Evolutionary conservation across 129 eudicot species (phyloP), one percentile per base, ranked within the genome.

Genomic region (Lactuca saligna): DNA sequence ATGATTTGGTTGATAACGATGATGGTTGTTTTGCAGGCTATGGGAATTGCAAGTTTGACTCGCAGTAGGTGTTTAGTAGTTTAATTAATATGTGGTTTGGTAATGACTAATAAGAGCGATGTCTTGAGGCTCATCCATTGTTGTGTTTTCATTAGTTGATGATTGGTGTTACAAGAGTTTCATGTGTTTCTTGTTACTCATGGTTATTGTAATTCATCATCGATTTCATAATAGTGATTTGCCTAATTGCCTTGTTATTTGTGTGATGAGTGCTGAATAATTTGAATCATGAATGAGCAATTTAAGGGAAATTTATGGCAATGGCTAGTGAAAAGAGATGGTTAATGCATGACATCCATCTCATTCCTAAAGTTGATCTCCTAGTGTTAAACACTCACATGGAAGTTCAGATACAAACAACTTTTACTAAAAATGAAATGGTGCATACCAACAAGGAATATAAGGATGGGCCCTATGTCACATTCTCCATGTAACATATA

Each of bases 1-100:
- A 20, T 57, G 1, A 48, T 8, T 66, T 61, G 4, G 4, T 61
- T 17, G 46, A 15, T 15, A n/a, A 31, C 42, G 3, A 9, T 71
- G n/a, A 57, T 46, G 4, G 25, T 56, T 16, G n/a, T 51, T 76
- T 55, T 72, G 79, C 78, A 81, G 85, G 82, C 73, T 77, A 67
- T 57, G 79, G 65, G 16, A 35, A 67, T 72, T 81, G 85, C 82
- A 76, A 68, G 70, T 81, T 71, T 11, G 60, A 62, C 39, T 37
- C 25, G 34, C 7, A 55, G 10, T 76, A 76, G 60, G 48, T 1
- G 64, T 34, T 51, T 37, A 3, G 3, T 0, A 3, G 12, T 8
- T 46, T 46, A 11, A 0, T 46, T 46, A 11, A 0, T 12, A 46
- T 46, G 49, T 42, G 49, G 9, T 8, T 3, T 8, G 13, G 49